Percentiles rank a stretch among this genome's conserved stretches.
phyloP scores from a whole-genome alignment of 2,329 filamentous ascomycete species.

The Rutstroemia sp. region DNA sequence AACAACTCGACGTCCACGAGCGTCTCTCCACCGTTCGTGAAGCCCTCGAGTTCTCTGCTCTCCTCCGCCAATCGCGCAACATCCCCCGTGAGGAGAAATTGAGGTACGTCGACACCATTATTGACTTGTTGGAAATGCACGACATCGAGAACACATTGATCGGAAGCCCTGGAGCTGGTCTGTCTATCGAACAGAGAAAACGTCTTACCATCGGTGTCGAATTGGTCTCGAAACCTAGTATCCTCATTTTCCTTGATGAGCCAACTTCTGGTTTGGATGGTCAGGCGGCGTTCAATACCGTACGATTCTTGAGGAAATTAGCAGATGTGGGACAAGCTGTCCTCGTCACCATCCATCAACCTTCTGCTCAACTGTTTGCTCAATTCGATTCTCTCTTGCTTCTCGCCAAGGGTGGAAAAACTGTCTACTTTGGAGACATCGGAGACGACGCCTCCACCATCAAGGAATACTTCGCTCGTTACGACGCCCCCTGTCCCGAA shows the following conservation, averaged over 20 bases:
- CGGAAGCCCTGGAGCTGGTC: constrained; percentile 52
- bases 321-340: constrained; percentile 47
- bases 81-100: constrained; percentile 68
- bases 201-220: constrained; percentile 56
- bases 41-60: constrained; percentile 74
- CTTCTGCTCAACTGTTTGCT: constrained; percentile 45
- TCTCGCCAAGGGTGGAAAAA: constrained; percentile 56
- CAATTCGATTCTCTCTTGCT: constrained; percentile 56
- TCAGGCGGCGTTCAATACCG: constrained; percentile 57
- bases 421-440: constrained; percentile 63
- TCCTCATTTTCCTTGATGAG: constrained; percentile 56
- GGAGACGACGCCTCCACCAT: constrained; percentile 51
- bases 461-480: constrained; percentile 51
- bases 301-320: constrained; percentile 54
- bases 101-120: constrained; percentile 76
- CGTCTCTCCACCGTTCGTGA: constrained; percentile 80
- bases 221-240: constrained; percentile 47
- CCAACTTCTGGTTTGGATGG: constrained; percentile 56
- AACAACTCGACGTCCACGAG: constrained; percentile 71
- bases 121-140: constrained; percentile 53
- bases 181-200: constrained; percentile 57
- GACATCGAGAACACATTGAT: constrained; percentile 61
- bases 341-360: constrained; percentile 49
- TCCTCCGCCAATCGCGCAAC: constrained; percentile 73
- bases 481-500: constrained; percentile 38